Conservation (phyloP, 768 basidiomycete genomes). For the Pleurotus giganteus region DNA sequence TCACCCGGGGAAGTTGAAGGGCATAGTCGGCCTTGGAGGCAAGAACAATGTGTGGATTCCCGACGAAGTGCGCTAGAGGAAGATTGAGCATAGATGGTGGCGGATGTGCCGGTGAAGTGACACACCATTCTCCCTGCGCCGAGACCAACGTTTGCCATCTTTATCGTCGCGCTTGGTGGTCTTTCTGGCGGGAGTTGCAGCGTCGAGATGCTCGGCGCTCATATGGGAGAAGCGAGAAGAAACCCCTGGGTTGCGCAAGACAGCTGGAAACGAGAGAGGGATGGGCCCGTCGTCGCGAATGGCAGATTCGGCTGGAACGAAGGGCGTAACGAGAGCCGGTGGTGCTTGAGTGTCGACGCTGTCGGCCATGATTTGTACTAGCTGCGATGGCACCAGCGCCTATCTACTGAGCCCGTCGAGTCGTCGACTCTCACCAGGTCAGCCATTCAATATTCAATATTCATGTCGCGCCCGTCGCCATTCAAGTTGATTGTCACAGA, state of each 20-base stretch:
- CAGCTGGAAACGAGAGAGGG: slow-evolving; percentile 72
- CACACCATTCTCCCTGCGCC: slow-evolving; percentile 77
- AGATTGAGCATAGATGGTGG: not conserved
- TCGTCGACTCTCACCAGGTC: too few relatives aligned
- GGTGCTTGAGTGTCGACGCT: not conserved
- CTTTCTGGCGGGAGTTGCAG: slow-evolving; percentile 32
- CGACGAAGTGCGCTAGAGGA: slow-evolving; percentile 60
- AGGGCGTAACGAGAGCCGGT: not conserved
- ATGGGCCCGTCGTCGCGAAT: slow-evolving; percentile 20
- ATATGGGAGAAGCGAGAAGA: slow-evolving; percentile 55
- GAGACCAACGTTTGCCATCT: slow-evolving; percentile 76
- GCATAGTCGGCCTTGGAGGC: slow-evolving; percentile 59
- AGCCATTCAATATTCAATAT: too few relatives aligned
- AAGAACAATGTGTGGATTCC: slow-evolving; percentile 69
- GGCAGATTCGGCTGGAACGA: not conserved
- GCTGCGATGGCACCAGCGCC: too few relatives aligned
- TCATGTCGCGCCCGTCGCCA: too few relatives aligned
- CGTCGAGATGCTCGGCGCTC: slow-evolving; percentile 17
- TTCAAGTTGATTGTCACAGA: too few relatives aligned
- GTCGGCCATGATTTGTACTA: not conserved
- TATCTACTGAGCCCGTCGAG: too few relatives aligned
- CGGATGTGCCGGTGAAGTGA: slow-evolving; percentile 3
- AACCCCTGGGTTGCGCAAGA: slow-evolving; percentile 60
- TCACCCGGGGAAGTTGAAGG: slow-evolving; percentile 38
- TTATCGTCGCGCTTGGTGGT: slow-evolving; percentile 49